Conservation (phyloP, 2,329 filamentous ascomycete species). For the Sphaceloma murrayae region DNA sequence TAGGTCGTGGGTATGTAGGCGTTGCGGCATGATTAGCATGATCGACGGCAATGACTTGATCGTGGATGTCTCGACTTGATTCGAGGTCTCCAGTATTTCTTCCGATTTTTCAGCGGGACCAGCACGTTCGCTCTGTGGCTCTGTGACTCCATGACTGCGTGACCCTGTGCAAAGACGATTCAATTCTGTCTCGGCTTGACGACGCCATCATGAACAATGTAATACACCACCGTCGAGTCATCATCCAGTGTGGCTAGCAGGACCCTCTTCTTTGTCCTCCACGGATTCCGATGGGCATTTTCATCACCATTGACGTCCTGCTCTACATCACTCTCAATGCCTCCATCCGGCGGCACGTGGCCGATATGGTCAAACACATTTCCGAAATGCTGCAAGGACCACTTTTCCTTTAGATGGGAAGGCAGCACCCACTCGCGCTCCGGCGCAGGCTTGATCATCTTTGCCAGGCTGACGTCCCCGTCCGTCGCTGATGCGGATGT, state of each 20-base stretch:
- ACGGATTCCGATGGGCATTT: conserved; percentile 29
- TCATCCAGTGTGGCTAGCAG: conserved; percentile 66
- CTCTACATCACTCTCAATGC: conserved; percentile 18
- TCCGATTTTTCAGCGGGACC: no score
- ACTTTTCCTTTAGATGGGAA: conserved; percentile 61
- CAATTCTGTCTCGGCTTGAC: conserved; percentile 72
- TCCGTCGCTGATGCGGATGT: conserved; percentile 23
- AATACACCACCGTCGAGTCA: conserved; percentile 77
- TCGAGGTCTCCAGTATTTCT: no score
- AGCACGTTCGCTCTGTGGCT: no score
- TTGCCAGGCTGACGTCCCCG: conserved; percentile 14
- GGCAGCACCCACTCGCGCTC: conserved; percentile 71
- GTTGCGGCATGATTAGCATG: neutral
- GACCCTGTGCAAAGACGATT: neutral
- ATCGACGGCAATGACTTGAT: no score
- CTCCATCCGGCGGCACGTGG: conserved; percentile 31
- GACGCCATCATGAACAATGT: conserved; percentile 76
- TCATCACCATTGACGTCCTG: conserved; percentile 22
- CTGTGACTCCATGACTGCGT: no score
- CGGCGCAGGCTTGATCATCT: conserved; percentile 31
- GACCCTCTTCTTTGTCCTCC: conserved; percentile 52
- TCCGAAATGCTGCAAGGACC: conserved; percentile 57
- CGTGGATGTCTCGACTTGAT: no score
- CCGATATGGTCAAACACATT: conserved; percentile 54
- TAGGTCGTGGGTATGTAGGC: conserved; percentile 18